Base-by-base conservation (phyloP, 225 moss, liverwort and hornwort genomes). In the Anthoceros angustus region DNA sequence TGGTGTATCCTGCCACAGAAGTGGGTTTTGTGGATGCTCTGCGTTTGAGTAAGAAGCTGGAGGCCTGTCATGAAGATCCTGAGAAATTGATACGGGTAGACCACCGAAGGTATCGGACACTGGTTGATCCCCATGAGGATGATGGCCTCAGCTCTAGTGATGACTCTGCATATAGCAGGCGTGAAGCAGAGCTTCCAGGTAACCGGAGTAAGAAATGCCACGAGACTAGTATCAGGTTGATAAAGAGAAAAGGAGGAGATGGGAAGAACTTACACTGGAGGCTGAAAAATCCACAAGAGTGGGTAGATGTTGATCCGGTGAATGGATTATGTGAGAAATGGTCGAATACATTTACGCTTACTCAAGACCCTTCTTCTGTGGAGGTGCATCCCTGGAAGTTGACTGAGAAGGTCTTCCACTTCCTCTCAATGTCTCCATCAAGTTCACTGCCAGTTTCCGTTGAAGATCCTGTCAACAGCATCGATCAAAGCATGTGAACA, bases 1-100 rank as follows among this genome's bases (percentile, higher is more conserved):
- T 55, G 55, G 55, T 55, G 55, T 55, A 55, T 55, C 55, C 55
- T 55, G 55, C 55, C 12, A 55, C 55, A 15, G 55, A 55, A 55
- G 55, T 55, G 14, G 55, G 55, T 23, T 55, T 8, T 55, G 55
- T 55, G 55, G 55, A 55, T 55, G 55, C 55, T 23, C 18, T 18
- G 2, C 55, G 18, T 18, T 20, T 55, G 55, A 23, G 55, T 7
- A 55, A 20, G 23, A 55, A 15, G 23, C 55, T 55, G n/a, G n/a
- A 20, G 55, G 55, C 55, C n/a, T 55, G 55, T 55, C 18, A 15
- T 7, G 55, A 55, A 55, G 23, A 55, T 20, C 55, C 55, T 55
- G 55, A 55, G n/a, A 55, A 55, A 18, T 20, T 55, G 2, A 55
- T 55, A 23, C 18, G n/a, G 55, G 55, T 55, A 23, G 55, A 55